A percentile compares a stretch with the other conserved stretches of the same genome.
These are phyloP conservation scores for Paramecium primaurelia DNA, from an alignment of 73 alveolate genomes.

Conservation along the genomic window DNA sequence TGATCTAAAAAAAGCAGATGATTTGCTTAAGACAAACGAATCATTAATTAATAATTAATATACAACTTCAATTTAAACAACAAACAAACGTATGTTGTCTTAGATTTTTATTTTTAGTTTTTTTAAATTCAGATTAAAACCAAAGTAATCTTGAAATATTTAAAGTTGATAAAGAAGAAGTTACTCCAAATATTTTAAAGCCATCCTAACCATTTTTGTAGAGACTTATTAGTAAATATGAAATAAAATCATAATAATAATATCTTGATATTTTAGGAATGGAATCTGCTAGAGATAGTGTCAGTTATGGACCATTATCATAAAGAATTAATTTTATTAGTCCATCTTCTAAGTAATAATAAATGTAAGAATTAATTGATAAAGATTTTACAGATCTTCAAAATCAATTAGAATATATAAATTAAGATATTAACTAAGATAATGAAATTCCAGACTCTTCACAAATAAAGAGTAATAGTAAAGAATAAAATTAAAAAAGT, in stretches of 20 bases:
- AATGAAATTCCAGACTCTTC: not conserved
- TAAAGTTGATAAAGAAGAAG: not conserved
- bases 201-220: not conserved
- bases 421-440: not conserved
- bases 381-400: conserved; percentile 11
- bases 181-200: not conserved
- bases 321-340: conserved; percentile 9
- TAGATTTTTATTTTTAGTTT: not conserved
- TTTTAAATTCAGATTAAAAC: not conserved
- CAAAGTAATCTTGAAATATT: not conserved
- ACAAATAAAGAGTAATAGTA: not conserved
- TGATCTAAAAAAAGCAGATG: not conserved
- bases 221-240: not conserved
- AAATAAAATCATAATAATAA: not conserved
- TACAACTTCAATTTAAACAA: not conserved
- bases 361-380: not conserved
- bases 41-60: not conserved
- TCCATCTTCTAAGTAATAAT: not conserved
- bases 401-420: not conserved
- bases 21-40: not conserved
- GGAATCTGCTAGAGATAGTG: conserved; percentile 5
- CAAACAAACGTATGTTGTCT: not conserved
- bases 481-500: not conserved
- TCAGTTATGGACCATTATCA: conserved; percentile 16
- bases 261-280: not conserved